Evolutionary conservation across 2,329 filamentous ascomycete genomes (phyloP).

Genomic region (Fusarium sp.): DNA sequence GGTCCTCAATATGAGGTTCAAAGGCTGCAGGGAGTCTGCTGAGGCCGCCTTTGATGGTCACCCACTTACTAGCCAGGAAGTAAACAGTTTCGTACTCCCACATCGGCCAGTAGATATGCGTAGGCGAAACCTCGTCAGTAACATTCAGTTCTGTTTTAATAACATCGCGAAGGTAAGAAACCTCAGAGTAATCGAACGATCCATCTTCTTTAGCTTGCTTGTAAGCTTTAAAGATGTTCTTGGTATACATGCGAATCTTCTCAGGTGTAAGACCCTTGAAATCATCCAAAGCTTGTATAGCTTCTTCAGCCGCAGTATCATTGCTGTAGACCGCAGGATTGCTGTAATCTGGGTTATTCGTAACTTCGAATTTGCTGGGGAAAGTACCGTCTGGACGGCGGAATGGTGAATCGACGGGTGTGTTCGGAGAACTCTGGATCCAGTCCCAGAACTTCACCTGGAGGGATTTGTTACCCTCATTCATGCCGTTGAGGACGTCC

Average conservation of each 20-base stretch:
- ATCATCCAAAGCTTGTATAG: constrained; percentile 40
- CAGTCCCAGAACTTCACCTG: constrained; percentile 70
- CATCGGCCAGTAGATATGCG: constrained; percentile 40
- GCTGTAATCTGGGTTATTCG: constrained; percentile 34
- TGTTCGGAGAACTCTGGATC: constrained; percentile 57
- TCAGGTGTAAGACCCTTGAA: constrained; percentile 42
- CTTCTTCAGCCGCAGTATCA: constrained; percentile 41
- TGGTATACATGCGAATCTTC: constrained; percentile 38
- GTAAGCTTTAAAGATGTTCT: constrained; percentile 49
- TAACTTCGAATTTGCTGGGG: constrained; percentile 41
- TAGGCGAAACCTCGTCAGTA: constrained; percentile 38
- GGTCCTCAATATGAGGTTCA: neutral
- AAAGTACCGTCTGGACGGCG: constrained; percentile 47
- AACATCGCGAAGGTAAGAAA: constrained; percentile 49
- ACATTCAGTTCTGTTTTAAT: constrained; percentile 52
- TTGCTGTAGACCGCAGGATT: constrained; percentile 40
- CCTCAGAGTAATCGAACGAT: constrained; percentile 47
- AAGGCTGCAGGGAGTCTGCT: constrained; percentile 7
- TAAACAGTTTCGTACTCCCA: constrained; percentile 40
- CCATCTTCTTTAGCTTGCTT: constrained; percentile 47
- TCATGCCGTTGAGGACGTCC: constrained; percentile 68
- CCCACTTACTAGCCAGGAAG: constrained; percentile 30
- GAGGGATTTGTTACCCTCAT: constrained; percentile 60
- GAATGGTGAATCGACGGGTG: neutral
- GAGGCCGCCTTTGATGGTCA: constrained; percentile 12